A percentile compares a stretch with the other conserved stretches of the same genome.
These are phyloP conservation scores for Telfairia occidentalis DNA, from an alignment of 331 rosid species.

Conservation along the genomic window DNA sequence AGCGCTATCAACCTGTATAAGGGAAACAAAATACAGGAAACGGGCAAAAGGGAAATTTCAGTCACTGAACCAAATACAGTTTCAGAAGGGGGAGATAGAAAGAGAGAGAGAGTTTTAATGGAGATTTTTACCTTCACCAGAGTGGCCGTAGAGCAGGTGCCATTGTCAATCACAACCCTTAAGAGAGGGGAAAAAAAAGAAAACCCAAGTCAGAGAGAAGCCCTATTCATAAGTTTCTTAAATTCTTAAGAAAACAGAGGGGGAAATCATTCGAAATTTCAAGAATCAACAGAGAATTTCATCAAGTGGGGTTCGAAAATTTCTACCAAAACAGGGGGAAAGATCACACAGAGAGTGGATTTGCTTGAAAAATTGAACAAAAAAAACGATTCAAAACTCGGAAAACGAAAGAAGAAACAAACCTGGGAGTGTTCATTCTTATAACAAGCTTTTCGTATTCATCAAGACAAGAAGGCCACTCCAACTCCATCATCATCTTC, in stretches of 20 bases:
- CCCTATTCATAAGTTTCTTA: too few relatives aligned
- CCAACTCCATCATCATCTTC: slow-evolving; percentile 32
- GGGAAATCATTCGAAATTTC: neutral
- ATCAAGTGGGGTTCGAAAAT: neutral
- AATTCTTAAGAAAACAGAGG: neutral
- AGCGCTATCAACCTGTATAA: slow-evolving; percentile 72
- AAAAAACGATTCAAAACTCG: neutral
- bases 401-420: too few relatives aligned
- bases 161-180: slow-evolving; percentile 95
- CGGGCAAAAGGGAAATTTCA: neutral
- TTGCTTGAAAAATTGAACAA: neutral
- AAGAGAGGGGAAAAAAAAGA: neutral
- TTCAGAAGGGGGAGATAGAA: too few relatives aligned
- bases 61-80: neutral
- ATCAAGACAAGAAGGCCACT: slow-evolving; percentile 61
- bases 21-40: neutral
- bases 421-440: slow-evolving; percentile 94
- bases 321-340: neutral
- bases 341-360: neutral
- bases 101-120: neutral
- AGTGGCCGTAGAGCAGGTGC: slow-evolving; percentile 62
- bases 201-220: slow-evolving; percentile 1
- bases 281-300: neutral
- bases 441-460: slow-evolving; percentile 77
- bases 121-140: slow-evolving; percentile 59